These are phyloP conservation scores for Ophiocordyceps unilateralis DNA, from an alignment of 2,329 filamentous ascomycete species.

Conservation along the genomic window DNA sequence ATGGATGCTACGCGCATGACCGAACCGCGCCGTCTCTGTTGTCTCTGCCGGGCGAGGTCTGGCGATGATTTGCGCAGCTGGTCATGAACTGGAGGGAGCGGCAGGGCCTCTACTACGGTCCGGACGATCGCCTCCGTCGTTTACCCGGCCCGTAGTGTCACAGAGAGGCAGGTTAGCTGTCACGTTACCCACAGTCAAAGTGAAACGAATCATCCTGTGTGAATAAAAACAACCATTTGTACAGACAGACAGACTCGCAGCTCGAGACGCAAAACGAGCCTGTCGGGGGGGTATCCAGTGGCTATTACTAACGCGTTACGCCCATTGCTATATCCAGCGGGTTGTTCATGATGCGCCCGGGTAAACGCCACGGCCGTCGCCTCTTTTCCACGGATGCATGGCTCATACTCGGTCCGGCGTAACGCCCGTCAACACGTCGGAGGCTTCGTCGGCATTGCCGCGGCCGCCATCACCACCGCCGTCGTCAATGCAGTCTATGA, in stretches of 20 bases:
- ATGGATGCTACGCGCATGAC: conserved; percentile 24
- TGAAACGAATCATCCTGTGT: too few relatives aligned
- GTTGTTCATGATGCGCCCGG: background rate
- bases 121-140: background rate
- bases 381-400: background rate
- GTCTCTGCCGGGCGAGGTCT: background rate
- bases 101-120: too few relatives aligned
- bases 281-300: background rate
- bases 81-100: background rate
- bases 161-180: too few relatives aligned
- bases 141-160: background rate
- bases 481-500: conserved; percentile 15
- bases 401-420: background rate
- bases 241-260: background rate
- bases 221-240: background rate
- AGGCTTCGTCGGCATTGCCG: background rate
- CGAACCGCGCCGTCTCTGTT: background rate
- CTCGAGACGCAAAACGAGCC: background rate
- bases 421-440: background rate
- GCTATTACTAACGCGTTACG: background rate
- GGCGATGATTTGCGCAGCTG: background rate
- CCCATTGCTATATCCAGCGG: background rate
- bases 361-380: background rate
- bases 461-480: conserved; percentile 7
- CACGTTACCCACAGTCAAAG: too few relatives aligned